Base-by-base conservation (phyloP, 1,139 yeast genomes). In the Kazachstania sp. region DNA sequence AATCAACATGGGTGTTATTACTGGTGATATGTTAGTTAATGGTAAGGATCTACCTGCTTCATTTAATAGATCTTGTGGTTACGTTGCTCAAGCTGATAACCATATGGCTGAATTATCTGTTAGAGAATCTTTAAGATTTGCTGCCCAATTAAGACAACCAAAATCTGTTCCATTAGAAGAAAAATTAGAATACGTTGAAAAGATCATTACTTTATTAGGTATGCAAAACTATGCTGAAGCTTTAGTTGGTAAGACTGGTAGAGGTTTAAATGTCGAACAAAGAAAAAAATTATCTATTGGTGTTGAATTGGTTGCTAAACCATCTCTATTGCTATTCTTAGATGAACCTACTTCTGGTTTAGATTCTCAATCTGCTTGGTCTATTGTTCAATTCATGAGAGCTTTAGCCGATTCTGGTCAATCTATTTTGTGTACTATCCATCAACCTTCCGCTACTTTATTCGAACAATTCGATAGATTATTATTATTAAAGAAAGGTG, bases 161-260 rank as follows among this genome's bases (percentile, higher is more conserved):
- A 65, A 67, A 23, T 63, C 69, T 48, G 72, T 73, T 30, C 71
- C 81, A 31, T 64, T 71, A 46, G 59, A 61, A 16, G 83, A 78
- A 55, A 78, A 78, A 56, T 56, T 70, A 41, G 80, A 69, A n/a
- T 75, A 79, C 55, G 84, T 79, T 46, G 84, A 79, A 56, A 74
- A 76, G 50, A 75, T 79, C 48, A 77, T 79, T 53, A 61, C 64
- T 28, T 65, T 79, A 43, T 69, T 79, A 46, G 83, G 79, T 53
- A 79, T 79, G 84, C 71, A 70, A 49, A 69, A 70, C 42, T 79
- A 78, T 54, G 79, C 83, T n/a, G 83, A 79, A 54, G 82, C 84
- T 19, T 65, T 77, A 48, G 78, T 79, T 51, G 85, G 84, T 57
- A 66, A 66, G 45, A 65, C 71, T 40, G 81, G 81, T 47, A 69